Conservation (phyloP, 352 stramenopile genomes). For the Paralagenidium karlingii region DNA sequence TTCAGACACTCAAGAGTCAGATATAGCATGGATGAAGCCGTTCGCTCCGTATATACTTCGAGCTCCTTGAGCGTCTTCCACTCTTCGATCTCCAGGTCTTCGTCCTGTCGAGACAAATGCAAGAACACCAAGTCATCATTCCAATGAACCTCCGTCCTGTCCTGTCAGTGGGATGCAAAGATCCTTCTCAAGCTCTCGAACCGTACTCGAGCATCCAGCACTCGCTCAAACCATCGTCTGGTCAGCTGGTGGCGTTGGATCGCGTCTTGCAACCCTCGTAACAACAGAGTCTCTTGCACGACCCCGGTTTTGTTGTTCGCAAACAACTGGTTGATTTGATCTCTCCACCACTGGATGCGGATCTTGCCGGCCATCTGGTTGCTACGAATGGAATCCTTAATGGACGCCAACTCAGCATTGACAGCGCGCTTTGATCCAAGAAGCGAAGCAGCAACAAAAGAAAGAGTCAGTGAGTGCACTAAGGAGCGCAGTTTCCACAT, state of each 20-base stretch:
- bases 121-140: not conserved
- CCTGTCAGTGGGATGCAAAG: not conserved
- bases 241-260: constrained; percentile 71
- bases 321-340: constrained; percentile 71
- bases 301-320: constrained; percentile 4
- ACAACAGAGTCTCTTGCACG: constrained; percentile 43
- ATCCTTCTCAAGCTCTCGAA: not conserved
- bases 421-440: constrained; percentile 44
- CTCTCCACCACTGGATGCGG: constrained; percentile 88
- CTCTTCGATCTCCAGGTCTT: constrained; percentile 77
- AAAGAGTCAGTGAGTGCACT: not conserved
- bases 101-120: constrained; percentile 19
- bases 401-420: constrained; percentile 83
- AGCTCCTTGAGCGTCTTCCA: constrained; percentile 53
- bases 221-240: constrained; percentile 83
- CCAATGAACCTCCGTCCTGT: not conserved
- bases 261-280: constrained; percentile 46
- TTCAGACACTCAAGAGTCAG: constrained; percentile 79
- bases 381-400: constrained; percentile 80
- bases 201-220: constrained; percentile 74
- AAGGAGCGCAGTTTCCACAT: not conserved
- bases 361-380: constrained; percentile 83
- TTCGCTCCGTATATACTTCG: constrained; percentile 81
- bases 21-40: constrained; percentile 82
- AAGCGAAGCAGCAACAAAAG: not conserved